Base-by-base conservation (phyloP, 306 rosid genomes). In the Rubus parviflorus region DNA sequence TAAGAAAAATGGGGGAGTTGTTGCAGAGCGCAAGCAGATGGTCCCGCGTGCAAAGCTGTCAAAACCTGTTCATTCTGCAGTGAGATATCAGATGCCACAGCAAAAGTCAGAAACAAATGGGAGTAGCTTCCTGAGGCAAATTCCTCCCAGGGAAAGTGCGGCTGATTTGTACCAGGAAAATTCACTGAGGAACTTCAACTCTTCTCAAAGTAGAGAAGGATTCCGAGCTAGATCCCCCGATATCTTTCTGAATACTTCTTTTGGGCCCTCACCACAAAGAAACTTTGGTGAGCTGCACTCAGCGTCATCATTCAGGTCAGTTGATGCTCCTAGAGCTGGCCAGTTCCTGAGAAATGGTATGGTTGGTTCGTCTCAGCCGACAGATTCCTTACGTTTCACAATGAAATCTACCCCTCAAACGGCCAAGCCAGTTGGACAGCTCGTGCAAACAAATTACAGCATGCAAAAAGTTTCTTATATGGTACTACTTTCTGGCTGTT, bases 221-320 rank as follows among this genome's bases (percentile, higher is more conserved):
- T 35, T 82, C 38, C 76, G 83, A 82, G 70, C 63, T 74, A 83
- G 82, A 81, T 85, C 89, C 81, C 81, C 88, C 1, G 81, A 73
- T 76, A 75, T 47, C 68, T 63, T 25, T 68, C 60, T 79, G 51
- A 85, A 63, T 43, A 53, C 71, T 38, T 79, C 86, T 35, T 52
- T 72, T 23, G 64, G 80, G 16, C 52, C 72, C 62, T 72, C 86
- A 81, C 80, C 90, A 70, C 85, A 82, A 25, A 76, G 81, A 86
- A 68, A 78, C 73, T 47, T 43, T 75, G 76, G 48, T 35, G 83
- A 78, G 63, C 49, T 22, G 23, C 85, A 78, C 61, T 80, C 80
- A 79, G 62, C 41, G 19, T 40, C 88, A 41, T 70, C 82, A 40
- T 47, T 51, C 41, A 82, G 86, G 74, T 78, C 66, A 51, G 66